Evolutionary conservation across 2,329 filamentous ascomycete species (phyloP).

Genomic region (Ophiobolus disseminans): DNA sequence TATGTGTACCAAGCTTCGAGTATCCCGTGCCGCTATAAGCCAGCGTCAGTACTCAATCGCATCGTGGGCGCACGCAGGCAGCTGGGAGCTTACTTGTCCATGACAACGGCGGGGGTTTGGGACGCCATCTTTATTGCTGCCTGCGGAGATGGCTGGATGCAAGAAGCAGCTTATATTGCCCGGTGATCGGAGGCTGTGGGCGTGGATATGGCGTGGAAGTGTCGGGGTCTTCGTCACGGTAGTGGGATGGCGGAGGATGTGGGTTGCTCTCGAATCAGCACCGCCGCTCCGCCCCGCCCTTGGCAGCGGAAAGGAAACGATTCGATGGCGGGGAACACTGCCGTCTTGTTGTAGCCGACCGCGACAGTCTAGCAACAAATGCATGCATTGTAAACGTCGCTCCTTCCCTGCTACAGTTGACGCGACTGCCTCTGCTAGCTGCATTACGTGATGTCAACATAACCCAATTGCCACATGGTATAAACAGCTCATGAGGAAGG

Average conservation of each 20-base stretch:
- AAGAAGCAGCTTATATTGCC: constrained; percentile 32
- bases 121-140: constrained; percentile 75
- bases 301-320: constrained; percentile 30
- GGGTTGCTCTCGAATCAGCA: constrained; percentile 32
- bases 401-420: constrained; percentile 12
- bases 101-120: constrained; percentile 99
- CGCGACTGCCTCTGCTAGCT: constrained; percentile 9
- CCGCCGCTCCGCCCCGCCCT: constrained; percentile 38
- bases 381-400: constrained; percentile 5
- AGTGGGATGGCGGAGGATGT: constrained; percentile 39
- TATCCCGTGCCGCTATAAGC: constrained; percentile 92
- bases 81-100: constrained; percentile 91
- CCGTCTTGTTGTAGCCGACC: not conserved
- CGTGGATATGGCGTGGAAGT: constrained; percentile 32
- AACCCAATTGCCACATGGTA: constrained; percentile 10
- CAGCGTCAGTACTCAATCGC: constrained; percentile 45
- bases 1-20: constrained; percentile 87
- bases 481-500: constrained; percentile 28
- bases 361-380: not conserved
- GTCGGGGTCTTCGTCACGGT: constrained; percentile 38
- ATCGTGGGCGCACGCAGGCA: constrained; percentile 35
- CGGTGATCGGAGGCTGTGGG: constrained; percentile 22
- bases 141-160: constrained; percentile 18
- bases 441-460: constrained; percentile 5
- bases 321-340: constrained; percentile 14